Evolutionary conservation across 1,139 yeast species (phyloP).

Genomic region (Yamadazyma conglobata): DNA sequence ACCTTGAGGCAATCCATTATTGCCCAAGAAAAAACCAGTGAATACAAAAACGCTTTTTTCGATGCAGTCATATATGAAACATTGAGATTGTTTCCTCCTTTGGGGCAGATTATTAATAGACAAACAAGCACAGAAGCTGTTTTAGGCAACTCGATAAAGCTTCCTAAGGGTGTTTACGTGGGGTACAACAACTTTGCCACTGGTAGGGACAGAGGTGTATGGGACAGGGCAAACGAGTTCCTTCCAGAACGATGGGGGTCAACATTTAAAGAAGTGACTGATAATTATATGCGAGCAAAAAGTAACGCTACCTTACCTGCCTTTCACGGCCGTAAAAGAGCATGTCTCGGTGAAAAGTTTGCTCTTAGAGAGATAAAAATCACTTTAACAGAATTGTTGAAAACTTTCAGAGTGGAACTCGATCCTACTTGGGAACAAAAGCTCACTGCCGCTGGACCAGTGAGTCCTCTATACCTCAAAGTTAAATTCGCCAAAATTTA

Average conservation of each 20-base stretch:
- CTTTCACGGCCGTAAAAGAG: conserved; percentile 60
- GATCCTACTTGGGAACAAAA: conserved; percentile 49
- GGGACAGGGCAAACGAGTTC: conserved; percentile 49
- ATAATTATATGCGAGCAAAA: conserved; percentile 42
- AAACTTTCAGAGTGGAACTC: conserved; percentile 29
- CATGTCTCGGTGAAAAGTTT: conserved; percentile 60
- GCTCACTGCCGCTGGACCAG: conserved; percentile 45
- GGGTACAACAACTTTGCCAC: conserved; percentile 59
- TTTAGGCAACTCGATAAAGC: conserved; percentile 39
- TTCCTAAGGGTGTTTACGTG: conserved; percentile 54
- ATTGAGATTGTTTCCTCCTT: conserved; percentile 53
- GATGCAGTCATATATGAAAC: conserved; percentile 47
- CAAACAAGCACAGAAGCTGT: conserved; percentile 33
- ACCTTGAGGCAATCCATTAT: conserved; percentile 21
- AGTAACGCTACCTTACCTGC: conserved; percentile 46
- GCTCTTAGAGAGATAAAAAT: conserved; percentile 48
- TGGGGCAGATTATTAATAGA: conserved; percentile 57
- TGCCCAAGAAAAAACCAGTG: background rate
- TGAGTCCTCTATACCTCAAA: conserved; percentile 20
- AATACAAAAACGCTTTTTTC: conserved; percentile 16
- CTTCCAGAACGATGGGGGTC: conserved; percentile 58
- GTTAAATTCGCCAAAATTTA: conserved; percentile 13
- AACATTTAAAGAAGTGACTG: conserved; percentile 29
- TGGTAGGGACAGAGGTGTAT: conserved; percentile 45
- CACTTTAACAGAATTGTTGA: conserved; percentile 34